Conservation (phyloP, 345 rosid species). For the Ceriops tagal region DNA sequence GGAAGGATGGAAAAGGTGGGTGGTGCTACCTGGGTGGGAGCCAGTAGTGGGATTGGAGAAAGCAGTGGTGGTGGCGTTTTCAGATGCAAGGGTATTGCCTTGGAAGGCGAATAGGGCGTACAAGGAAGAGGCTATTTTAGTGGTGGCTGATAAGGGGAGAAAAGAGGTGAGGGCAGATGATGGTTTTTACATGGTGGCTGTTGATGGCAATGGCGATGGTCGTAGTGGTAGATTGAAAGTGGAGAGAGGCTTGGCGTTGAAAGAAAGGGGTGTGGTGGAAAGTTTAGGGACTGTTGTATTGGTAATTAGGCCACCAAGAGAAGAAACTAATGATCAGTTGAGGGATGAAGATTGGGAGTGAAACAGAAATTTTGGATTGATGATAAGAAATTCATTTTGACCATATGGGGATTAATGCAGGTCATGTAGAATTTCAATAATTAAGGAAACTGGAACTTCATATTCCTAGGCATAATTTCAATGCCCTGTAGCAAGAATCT, state of each 20-base stretch:
- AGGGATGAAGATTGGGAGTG: constrained; percentile 78
- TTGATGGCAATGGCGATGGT: constrained; percentile 33
- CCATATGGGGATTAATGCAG: constrained; percentile 14
- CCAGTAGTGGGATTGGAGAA: constrained; percentile 37
- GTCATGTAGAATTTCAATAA: constrained; percentile 26
- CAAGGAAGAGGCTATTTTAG: constrained; percentile 69
- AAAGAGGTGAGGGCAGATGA: constrained; percentile 49
- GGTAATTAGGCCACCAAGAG: constrained; percentile 76
- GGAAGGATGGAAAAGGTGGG: constrained; percentile 87
- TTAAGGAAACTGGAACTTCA: constrained; percentile 14
- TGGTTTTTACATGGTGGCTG: constrained; percentile 64
- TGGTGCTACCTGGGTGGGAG: constrained; percentile 73
- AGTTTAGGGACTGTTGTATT: constrained; percentile 58
- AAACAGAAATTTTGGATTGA: constrained; percentile 10
- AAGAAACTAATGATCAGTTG: constrained; percentile 57
- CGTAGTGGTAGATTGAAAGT: constrained; percentile 40
- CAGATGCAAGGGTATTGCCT: constrained; percentile 65
- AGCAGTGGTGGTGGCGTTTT: constrained; percentile 68
- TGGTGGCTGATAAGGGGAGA: constrained; percentile 59
- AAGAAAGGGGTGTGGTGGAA: constrained; percentile 49
- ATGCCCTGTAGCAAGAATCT: neutral
- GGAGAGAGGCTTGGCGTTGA: constrained; percentile 67
- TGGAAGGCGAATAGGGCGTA: constrained; percentile 72
- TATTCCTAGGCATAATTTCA: neutral
- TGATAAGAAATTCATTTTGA: constrained; percentile 1